Evolutionary conservation across 306 rosid species (phyloP).

Genomic region (Calophaca sinica): DNA sequence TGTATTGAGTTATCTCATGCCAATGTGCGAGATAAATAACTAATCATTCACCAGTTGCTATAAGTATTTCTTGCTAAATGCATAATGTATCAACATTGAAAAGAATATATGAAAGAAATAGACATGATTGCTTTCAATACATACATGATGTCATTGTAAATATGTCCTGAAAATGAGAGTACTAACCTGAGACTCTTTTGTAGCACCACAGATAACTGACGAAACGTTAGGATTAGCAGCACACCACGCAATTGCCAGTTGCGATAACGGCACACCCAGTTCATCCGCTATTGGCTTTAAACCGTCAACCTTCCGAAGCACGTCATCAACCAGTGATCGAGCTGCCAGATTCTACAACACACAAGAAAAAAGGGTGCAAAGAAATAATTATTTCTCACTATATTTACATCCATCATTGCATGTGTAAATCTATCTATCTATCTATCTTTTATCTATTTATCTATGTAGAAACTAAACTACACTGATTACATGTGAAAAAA

Average conservation of each 20-base stretch:
- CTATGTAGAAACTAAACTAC: no score
- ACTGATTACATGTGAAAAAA: no score
- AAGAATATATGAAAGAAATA: background rate
- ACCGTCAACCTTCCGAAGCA: constrained; percentile 83
- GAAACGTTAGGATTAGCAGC: constrained; percentile 97
- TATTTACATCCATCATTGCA: constrained; percentile 5
- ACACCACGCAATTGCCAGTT: constrained; percentile 97
- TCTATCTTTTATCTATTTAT: no score
- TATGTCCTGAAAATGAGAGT: constrained; percentile 10
- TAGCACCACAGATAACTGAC: constrained; percentile 93
- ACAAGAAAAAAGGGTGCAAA: constrained; percentile 6
- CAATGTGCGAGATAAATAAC: constrained; percentile 5
- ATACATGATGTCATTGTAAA: background rate
- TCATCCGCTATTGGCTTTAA: constrained; percentile 97
- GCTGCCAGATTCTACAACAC: constrained; percentile 81
- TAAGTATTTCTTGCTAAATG: constrained; percentile 1
- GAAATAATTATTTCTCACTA: background rate
- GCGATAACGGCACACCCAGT: constrained; percentile 84
- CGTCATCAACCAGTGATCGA: constrained; percentile 84
- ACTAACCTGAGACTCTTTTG: constrained; percentile 97
- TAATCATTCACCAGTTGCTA: background rate
- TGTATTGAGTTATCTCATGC: constrained; percentile 3
- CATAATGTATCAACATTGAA: background rate
- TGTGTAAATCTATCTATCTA: background rate
- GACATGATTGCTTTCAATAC: background rate